Percentiles rank a stretch among this genome's conserved stretches.
These are phyloP conservation scores for Suillus bovinus DNA, from an alignment of 768 basidiomycete genomes.

Conservation along the genomic window DNA sequence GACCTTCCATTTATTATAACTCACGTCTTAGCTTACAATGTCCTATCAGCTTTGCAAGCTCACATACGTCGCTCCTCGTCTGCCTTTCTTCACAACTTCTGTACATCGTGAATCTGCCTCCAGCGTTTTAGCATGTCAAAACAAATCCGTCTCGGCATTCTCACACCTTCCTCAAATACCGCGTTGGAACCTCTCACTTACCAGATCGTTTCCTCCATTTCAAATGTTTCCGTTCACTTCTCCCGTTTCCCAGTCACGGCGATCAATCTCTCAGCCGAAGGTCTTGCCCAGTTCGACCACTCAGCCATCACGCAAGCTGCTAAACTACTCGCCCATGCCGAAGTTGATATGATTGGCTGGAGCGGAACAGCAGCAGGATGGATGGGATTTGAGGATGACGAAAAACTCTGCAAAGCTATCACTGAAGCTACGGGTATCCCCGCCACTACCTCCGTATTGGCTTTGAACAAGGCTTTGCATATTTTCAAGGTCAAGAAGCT, in stretches of 20 bases:
- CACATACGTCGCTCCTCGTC: background rate
- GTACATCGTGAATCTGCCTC: background rate
- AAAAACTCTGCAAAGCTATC: constrained; percentile 1
- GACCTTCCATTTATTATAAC: background rate
- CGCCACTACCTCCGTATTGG: background rate
- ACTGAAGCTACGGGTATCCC: background rate
- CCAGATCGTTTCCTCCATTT: background rate
- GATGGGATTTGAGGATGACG: background rate
- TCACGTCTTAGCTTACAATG: background rate
- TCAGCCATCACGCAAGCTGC: background rate
- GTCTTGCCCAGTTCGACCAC: constrained; percentile 2
- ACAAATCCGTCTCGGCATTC: constrained; percentile 4
- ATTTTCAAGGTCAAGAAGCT: constrained; percentile 4
- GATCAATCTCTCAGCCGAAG: background rate
- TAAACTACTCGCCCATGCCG: background rate
- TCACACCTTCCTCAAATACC: constrained; percentile 2
- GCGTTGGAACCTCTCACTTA: constrained; percentile 3
- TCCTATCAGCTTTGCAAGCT: background rate
- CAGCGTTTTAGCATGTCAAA: background rate
- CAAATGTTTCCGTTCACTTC: constrained; percentile 3
- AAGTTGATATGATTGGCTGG: constrained; percentile 6
- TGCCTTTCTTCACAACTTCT: background rate
- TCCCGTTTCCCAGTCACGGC: constrained; percentile 1
- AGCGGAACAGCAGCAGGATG: constrained; percentile 4
- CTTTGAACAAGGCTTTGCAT: constrained; percentile 1